These are phyloP conservation scores for Talaromyces stipitatus DNA, from an alignment of 495 filamentous ascomycete genomes.

Conservation along the genomic window DNA sequence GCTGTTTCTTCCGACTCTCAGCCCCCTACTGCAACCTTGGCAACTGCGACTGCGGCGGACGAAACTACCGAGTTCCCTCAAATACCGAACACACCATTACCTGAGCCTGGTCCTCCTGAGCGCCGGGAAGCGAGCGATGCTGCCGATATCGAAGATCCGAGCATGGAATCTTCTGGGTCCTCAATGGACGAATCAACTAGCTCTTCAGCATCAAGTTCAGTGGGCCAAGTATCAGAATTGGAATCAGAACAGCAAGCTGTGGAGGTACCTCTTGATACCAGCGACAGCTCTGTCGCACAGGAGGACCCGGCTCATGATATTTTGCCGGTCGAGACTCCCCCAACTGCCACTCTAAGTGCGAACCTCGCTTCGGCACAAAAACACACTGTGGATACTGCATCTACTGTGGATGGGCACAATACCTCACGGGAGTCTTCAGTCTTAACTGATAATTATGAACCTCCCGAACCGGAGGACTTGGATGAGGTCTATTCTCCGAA, in stretches of 20 bases:
- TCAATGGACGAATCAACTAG: constrained; percentile 37
- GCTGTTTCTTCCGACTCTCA: neutral
- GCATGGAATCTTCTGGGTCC: constrained; percentile 27
- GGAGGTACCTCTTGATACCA: neutral
- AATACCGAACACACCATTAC: neutral
- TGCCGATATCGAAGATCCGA: constrained; percentile 4
- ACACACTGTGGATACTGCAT: neutral
- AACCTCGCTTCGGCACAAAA: neutral
- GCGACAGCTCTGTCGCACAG: neutral
- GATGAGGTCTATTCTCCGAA: constrained; percentile 11
- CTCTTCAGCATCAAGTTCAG: constrained; percentile 13
- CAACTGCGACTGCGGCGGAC: neutral
- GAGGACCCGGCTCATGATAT: constrained; percentile 2
- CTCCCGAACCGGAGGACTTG: constrained; percentile 41
- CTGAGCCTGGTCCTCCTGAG: neutral
- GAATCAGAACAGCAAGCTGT: neutral
- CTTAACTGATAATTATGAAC: constrained; percentile 49
- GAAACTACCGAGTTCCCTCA: neutral
- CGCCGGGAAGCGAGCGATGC: neutral
- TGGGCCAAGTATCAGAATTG: constrained; percentile 6
- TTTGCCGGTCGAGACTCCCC: neutral
- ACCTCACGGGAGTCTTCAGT: constrained; percentile 22
- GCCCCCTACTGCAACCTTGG: neutral
- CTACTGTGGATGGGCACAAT: neutral
- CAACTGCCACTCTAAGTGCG: neutral